phyloP scores from a whole-genome alignment of 179 eudicot species.

The Beta corolliflora region DNA sequence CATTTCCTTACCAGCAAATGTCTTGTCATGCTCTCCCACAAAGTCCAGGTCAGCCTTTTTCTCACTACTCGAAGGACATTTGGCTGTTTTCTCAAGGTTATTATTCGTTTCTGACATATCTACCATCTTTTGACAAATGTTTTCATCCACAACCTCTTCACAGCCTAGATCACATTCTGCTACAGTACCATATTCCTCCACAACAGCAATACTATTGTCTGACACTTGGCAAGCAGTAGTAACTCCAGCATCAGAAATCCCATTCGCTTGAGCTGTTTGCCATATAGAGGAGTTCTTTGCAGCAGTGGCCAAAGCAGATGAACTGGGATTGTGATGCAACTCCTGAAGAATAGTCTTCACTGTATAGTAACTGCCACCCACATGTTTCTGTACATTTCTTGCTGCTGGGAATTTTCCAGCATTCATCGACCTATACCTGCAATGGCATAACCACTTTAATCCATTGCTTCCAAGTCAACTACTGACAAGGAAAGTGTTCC shows the following conservation, averaged over 20 bases:
- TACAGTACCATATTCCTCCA: neutral
- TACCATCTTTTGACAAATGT: neutral
- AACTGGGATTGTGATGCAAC: conserved; percentile 21
- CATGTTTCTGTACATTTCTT: conserved; percentile 1
- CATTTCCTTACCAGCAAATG: neutral
- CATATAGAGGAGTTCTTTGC: neutral
- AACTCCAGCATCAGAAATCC: conserved; percentile 15
- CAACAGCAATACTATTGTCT: neutral
- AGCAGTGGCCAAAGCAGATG: neutral
- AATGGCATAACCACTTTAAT: neutral
- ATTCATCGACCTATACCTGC: conserved; percentile 31
- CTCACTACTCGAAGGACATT: neutral
- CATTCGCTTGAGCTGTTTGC: conserved; percentile 11
- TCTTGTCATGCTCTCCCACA: neutral
- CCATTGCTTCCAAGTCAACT: neutral
- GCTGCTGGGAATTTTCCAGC: conserved; percentile 30
- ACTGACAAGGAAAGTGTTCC: neutral
- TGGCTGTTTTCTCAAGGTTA: neutral
- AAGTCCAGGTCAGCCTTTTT: neutral
- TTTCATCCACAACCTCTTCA: neutral
- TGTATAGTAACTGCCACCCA: conserved; percentile 25
- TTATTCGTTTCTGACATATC: neutral
- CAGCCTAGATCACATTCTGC: neutral
- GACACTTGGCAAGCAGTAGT: neutral
- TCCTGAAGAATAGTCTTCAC: conserved; percentile 31